Base-by-base conservation (phyloP, 2,329 filamentous ascomycete genomes). In the Herpotrichia juniperi region DNA sequence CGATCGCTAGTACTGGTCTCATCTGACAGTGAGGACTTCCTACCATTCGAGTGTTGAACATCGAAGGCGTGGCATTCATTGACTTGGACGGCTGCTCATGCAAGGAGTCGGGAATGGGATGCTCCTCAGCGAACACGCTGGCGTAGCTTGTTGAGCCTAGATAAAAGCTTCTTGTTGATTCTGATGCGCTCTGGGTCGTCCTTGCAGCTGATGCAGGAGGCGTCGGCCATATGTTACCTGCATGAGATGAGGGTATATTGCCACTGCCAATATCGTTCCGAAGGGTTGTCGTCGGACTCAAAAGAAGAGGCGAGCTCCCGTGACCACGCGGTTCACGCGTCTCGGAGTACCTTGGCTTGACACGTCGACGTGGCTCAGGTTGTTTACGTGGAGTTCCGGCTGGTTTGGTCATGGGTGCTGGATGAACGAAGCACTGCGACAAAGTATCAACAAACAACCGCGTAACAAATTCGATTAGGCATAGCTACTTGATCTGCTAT, bases 101-200 rank as follows among this genome's bases (percentile, higher is more conserved):
- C 14, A 69, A 50, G 16, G 66, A 63, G 5, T 69, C 62, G 17
- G 66, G 63, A 26, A 73, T 52, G 2, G 68, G 62, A 7, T 56
- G 56, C 25, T 72, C 62, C 47, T 69, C 67, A 2, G 64, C 64
- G 32, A 73, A 72, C 0, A 72, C 67, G 31, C 64, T 64, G 4
- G 70, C 69, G 57, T 73, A 73, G 50, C 70, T 73, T 7, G 70
- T 73, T 7, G 69, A 72, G 1, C 69, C 70, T 14, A 72, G 55
- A 46, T 68, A 72, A 48, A 71, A 73, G 26, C 62, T 63, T 42
- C 67, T 57, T 9, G 55, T 40, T 10, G 68, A 55, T 35, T 70
- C 63, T n/a, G 62, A 57, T 4, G 42, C 52, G n/a, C 46, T 59
- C 46, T 58, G 58, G 10, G 58, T 56, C 25, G 62, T 53, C 42